Evolutionary conservation across 2,329 filamentous ascomycete genomes (phyloP).

Genomic region (Aspergillus ruber): DNA sequence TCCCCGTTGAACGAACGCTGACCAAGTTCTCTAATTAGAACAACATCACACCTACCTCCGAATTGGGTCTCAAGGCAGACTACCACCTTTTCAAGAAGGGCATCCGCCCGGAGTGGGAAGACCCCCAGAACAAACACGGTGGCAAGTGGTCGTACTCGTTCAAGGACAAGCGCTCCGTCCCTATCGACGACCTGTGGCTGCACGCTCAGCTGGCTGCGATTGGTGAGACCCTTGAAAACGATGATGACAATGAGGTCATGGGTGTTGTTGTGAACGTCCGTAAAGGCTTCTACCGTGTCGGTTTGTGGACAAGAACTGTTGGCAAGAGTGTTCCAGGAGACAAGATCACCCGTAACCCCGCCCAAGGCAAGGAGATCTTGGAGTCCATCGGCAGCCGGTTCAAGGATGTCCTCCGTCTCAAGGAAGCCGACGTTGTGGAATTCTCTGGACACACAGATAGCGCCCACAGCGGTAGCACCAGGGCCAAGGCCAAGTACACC

Average conservation of each 20-base stretch:
- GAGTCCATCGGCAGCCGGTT: slow-evolving; percentile 80
- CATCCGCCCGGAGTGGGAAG: slow-evolving; percentile 97
- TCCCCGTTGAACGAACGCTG: not conserved
- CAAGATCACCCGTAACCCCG: slow-evolving; percentile 64
- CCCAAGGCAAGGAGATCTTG: slow-evolving; percentile 81
- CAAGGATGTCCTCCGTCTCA: slow-evolving; percentile 84
- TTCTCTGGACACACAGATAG: slow-evolving; percentile 96
- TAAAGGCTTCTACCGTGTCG: slow-evolving; percentile 96
- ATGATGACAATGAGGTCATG: slow-evolving; percentile 94
- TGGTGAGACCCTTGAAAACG: slow-evolving; percentile 92
- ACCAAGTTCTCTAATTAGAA: slow-evolving; percentile 57
- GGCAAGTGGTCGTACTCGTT: slow-evolving; percentile 99
- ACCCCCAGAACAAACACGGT: slow-evolving; percentile 96
- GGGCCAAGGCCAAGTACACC: slow-evolving; percentile 88
- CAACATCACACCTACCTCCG: slow-evolving; percentile 94
- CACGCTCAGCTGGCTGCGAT: slow-evolving; percentile 95
- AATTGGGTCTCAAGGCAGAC: slow-evolving; percentile 94
- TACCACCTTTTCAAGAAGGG: slow-evolving; percentile 99
- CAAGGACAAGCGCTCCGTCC: slow-evolving; percentile 87
- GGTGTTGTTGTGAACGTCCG: slow-evolving; percentile 98
- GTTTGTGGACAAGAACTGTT: slow-evolving; percentile 92
- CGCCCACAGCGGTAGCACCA: slow-evolving; percentile 84
- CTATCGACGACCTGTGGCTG: slow-evolving; percentile 93
- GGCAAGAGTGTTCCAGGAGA: slow-evolving; percentile 75
- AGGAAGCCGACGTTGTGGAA: slow-evolving; percentile 71